Evolutionary conservation across 257 asterid species (phyloP).

Genomic region (Capsicum baccatum): DNA sequence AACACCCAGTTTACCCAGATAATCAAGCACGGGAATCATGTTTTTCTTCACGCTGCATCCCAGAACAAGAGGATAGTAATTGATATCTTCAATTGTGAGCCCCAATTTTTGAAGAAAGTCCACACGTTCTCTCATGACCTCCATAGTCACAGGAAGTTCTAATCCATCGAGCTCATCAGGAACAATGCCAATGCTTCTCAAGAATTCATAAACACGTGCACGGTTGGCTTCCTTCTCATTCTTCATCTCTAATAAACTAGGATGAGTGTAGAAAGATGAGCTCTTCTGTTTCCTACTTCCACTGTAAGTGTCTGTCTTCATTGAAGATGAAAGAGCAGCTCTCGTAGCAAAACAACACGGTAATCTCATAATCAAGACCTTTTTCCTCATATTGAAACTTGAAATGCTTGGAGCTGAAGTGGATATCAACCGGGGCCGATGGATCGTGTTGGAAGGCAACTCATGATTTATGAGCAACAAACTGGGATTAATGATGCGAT

Average conservation of each 20-base stretch:
- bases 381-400: slow-evolving; percentile 42
- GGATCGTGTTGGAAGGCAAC: slow-evolving; percentile 54
- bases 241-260: slow-evolving; percentile 79
- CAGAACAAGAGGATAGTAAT: slow-evolving; percentile 92
- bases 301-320: slow-evolving; percentile 41
- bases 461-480: slow-evolving; percentile 60
- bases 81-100: slow-evolving; percentile 86
- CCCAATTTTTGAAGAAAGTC: slow-evolving; percentile 92
- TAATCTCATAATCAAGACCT: slow-evolving; percentile 47
- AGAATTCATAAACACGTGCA: slow-evolving; percentile 76
- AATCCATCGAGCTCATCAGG: slow-evolving; percentile 97
- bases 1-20: slow-evolving; percentile 89
- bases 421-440: slow-evolving; percentile 42
- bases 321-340: slow-evolving; percentile 49
- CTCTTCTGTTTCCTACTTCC: slow-evolving; percentile 49
- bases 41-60: slow-evolving; percentile 99
- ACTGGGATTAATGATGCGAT: slow-evolving; percentile 62
- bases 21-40: slow-evolving; percentile 96
- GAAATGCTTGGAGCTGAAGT: slow-evolving; percentile 46
- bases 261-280: slow-evolving; percentile 75
- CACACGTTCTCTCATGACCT: slow-evolving; percentile 90
- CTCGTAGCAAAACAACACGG: slow-evolving; percentile 54
- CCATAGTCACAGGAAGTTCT: slow-evolving; percentile 94
- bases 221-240: slow-evolving; percentile 78
- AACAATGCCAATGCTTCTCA: slow-evolving; percentile 69